A percentile compares a stretch with the other conserved stretches of the same genome.
These are phyloP conservation scores for Madurella fahalii DNA, from an alignment of 2,329 filamentous ascomycete species.

Conservation along the genomic window DNA sequence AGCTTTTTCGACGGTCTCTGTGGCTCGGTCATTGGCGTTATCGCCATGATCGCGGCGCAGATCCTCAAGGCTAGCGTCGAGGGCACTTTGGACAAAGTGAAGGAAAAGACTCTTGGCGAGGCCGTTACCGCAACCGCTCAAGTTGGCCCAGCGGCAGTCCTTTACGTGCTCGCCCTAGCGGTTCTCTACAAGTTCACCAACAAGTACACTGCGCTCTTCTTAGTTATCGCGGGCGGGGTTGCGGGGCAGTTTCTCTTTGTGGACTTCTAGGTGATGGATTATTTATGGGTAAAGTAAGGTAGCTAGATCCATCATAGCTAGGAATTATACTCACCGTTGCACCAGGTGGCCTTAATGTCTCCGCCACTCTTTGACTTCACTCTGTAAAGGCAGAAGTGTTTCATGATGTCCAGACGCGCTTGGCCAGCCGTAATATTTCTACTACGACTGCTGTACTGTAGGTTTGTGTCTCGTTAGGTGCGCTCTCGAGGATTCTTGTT, in stretches of 20 bases:
- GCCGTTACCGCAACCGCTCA: constrained; percentile 17
- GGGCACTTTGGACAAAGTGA: constrained; percentile 18
- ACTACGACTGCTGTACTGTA: too few species aligned
- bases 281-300: too few species aligned
- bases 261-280: constrained; percentile 4
- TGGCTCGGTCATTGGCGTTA: constrained; percentile 31
- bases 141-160: constrained; percentile 27
- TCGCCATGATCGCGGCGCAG: constrained; percentile 30
- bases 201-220: constrained; percentile 28
- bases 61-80: constrained; percentile 30
- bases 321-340: too few species aligned
- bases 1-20: constrained; percentile 33
- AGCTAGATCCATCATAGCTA: too few species aligned
- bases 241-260: constrained; percentile 30
- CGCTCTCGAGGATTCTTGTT: too few species aligned
- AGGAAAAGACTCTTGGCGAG: constrained; percentile 13
- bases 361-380: too few species aligned
- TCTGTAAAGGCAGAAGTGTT: too few species aligned
- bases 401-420: too few species aligned
- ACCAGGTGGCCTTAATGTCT: too few species aligned
- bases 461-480: too few species aligned
- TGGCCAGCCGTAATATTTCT: too few species aligned
- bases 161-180: constrained; percentile 27
- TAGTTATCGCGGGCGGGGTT: constrained; percentile 27
- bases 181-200: constrained; percentile 30